phyloP scores from a whole-genome alignment of 768 basidiomycete species.

The Pleurotus tuoliensis region DNA sequence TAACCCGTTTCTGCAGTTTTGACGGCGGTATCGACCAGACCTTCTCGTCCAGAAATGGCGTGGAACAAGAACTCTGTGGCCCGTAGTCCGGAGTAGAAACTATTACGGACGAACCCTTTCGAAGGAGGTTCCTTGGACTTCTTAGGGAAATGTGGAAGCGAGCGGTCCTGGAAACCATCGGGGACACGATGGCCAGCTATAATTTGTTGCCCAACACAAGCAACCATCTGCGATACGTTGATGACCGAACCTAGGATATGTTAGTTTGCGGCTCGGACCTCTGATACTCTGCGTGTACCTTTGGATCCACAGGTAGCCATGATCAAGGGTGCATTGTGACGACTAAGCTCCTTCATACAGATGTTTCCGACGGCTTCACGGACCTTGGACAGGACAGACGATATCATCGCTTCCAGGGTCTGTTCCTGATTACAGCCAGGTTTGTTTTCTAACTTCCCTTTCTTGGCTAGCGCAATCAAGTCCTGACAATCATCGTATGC shows the following conservation, averaged over 20 bases:
- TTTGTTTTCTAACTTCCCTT: constrained; percentile 90
- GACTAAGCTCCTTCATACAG: constrained; percentile 97
- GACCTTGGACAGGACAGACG: constrained; percentile 89
- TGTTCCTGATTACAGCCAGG: constrained; percentile 98
- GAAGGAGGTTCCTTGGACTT: constrained; percentile 95
- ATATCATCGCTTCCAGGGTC: constrained; percentile 95
- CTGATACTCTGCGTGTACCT: constrained; percentile 45
- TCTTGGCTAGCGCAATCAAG: constrained; percentile 85
- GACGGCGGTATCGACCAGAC: constrained; percentile 98
- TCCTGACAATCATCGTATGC: constrained; percentile 87
- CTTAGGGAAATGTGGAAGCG: constrained; percentile 97
- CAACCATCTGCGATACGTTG: constrained; percentile 99
- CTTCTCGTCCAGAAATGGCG: constrained; percentile 97
- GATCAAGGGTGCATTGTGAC: constrained; percentile 94
- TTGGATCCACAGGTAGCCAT: constrained; percentile 99
- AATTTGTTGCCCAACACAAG: constrained; percentile 99
- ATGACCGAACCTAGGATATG: constrained; percentile 76
- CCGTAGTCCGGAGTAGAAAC: constrained; percentile 87
- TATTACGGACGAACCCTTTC: constrained; percentile 97
- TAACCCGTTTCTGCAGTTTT: constrained; percentile 99
- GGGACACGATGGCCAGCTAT: constrained; percentile 98
- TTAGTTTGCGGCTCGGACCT: background rate
- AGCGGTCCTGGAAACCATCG: constrained; percentile 98
- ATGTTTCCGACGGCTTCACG: constrained; percentile 95
- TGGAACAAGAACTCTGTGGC: constrained; percentile 99